Base-by-base conservation (phyloP, 768 basidiomycete genomes). In the Trametes coccinea region DNA sequence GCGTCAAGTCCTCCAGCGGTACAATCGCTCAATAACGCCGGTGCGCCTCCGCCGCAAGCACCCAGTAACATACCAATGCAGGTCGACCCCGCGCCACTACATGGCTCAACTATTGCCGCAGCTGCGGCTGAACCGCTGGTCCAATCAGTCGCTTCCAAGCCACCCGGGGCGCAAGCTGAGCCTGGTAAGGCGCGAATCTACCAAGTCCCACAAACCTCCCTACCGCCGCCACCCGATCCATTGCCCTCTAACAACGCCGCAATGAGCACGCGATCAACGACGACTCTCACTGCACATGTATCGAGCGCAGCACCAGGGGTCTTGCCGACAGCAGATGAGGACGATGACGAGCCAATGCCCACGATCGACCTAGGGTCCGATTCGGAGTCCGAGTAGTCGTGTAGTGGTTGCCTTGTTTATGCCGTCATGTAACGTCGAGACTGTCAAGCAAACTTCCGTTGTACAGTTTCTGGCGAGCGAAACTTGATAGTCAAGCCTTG, bases 341-440 rank as follows among this genome's bases (percentile, higher is more conserved):
- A 90, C 13, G 81, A 82, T n/a, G 88, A 90, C 63, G 87, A 87
- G 62, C 83, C 84, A 48, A 86, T 95, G 78, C 92, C 92, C 2
- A 69, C 78, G 10, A 92, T 95, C 40, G 82, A 93, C 70, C 76
- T 92, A 78, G 85, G 81, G 43, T 93, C 92, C 1, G 92, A 93
- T 72, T 89, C 90, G 4, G 92, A 93, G 44, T 76, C 76, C 34
- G 82, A 82, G 11, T 55, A 47, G 51, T 27, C 55, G 47, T 30
- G 14, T 16, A 16, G 7, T 43, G n/a, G 22, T 43, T 17, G n/a
- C 27, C 16, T 40, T 31, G 6, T 22, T 2, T 33, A 33, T 29
- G 9, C 30, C 13, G 39, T 46, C 9, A 40, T 30, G 43, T 56
- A 57, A 56, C 27, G 14, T 52, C 40, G 31, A n/a, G 14, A 22